These are phyloP conservation scores for Stagonosporopsis chrysanthemi DNA, from an alignment of 2,329 filamentous ascomycete genomes.

Conservation along the genomic window DNA sequence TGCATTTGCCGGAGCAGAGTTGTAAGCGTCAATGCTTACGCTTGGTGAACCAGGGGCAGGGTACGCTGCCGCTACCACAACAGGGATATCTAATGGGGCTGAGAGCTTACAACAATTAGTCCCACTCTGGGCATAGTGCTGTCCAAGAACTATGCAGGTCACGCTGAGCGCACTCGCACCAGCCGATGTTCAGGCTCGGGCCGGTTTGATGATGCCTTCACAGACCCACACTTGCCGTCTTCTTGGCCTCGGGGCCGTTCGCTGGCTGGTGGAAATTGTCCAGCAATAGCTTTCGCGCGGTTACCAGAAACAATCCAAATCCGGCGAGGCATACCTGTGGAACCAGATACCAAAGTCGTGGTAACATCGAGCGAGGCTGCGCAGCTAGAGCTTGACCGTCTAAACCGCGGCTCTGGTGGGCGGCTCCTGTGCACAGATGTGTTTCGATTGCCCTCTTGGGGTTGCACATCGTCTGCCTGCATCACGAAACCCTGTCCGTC, in stretches of 20 bases:
- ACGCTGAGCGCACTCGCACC: constrained; percentile 29
- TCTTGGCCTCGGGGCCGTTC: constrained; percentile 1
- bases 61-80: constrained; percentile 39
- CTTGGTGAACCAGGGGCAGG: constrained; percentile 38
- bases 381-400: constrained; percentile 26
- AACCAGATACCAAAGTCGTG: constrained; percentile 17
- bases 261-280: constrained; percentile 6
- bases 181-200: constrained; percentile 27
- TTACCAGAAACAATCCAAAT: constrained; percentile 19
- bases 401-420: constrained; percentile 2
- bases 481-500: constrained; percentile 14
- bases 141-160: constrained; percentile 30
- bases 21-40: constrained; percentile 43
- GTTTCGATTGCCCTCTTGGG: constrained; percentile 27
- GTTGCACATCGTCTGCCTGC: constrained; percentile 16
- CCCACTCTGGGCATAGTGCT: constrained; percentile 34
- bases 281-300: constrained; percentile 4
- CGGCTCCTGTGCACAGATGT: constrained; percentile 3
- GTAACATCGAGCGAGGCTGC: constrained; percentile 26
- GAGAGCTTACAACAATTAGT: constrained; percentile 44
- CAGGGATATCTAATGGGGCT: constrained; percentile 43
- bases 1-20: constrained; percentile 35
- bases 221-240: constrained; percentile 7
- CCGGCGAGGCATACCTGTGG: constrained; percentile 20
- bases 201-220: constrained; percentile 14